Conservation (phyloP, 2,329 filamentous ascomycete species). For the Cordyceps cicadae region DNA sequence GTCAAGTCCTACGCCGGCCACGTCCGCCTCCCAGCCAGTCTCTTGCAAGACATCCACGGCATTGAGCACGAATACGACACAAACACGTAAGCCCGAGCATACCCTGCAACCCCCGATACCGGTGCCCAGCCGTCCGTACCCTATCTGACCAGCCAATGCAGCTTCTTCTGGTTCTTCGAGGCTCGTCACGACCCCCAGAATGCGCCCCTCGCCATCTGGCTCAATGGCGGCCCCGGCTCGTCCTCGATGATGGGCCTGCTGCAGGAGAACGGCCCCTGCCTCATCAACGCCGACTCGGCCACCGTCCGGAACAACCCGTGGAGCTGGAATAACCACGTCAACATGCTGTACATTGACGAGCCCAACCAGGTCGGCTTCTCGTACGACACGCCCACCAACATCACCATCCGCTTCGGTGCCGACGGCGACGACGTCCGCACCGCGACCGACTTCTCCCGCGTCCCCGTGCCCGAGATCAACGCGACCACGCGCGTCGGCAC, state of each 20-base stretch:
- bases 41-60: conserved; percentile 31
- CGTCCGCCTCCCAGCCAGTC: conserved; percentile 43
- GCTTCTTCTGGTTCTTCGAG: conserved; percentile 44
- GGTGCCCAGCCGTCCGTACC: not conserved
- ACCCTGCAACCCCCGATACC: not conserved
- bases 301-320: conserved; percentile 48
- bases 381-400: conserved; percentile 56
- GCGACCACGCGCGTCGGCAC: conserved; percentile 29
- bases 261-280: conserved; percentile 47
- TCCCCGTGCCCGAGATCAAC: conserved; percentile 28
- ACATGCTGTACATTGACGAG: conserved; percentile 49
- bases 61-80: conserved; percentile 36
- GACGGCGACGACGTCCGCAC: conserved; percentile 40
- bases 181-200: conserved; percentile 31
- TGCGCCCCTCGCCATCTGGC: conserved; percentile 49
- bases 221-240: conserved; percentile 56
- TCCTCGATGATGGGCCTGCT: conserved; percentile 59
- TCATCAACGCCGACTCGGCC: conserved; percentile 39
- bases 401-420: conserved; percentile 41
- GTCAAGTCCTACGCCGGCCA: conserved; percentile 60
- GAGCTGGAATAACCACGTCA: conserved; percentile 52
- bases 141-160: conserved; percentile 11
- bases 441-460: conserved; percentile 26
- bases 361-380: conserved; percentile 62
- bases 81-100: conserved; percentile 32